Percentiles rank a stretch among this genome's conserved stretches.
These are phyloP conservation scores for Termitomyces sp. DNA, from an alignment of 768 basidiomycete genomes.

Conservation along the genomic window DNA sequence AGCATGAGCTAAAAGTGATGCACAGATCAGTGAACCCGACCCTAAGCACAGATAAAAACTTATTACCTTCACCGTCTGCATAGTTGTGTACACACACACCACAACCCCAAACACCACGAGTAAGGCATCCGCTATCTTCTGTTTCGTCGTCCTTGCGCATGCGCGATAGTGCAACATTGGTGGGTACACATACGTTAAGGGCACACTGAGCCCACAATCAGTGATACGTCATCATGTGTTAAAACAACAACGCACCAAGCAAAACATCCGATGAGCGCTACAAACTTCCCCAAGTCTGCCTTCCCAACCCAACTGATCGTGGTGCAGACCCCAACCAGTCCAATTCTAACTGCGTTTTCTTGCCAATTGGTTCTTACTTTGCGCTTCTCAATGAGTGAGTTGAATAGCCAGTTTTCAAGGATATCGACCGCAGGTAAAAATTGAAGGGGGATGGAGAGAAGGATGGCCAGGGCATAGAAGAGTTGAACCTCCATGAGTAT, in stretches of 20 bases:
- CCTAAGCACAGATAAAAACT: not conserved
- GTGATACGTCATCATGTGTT: not conserved
- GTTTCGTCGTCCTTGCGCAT: constrained; percentile 60
- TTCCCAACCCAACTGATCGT: constrained; percentile 81
- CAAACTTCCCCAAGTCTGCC: constrained; percentile 91
- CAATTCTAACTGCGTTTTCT: constrained; percentile 83
- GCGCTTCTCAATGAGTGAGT: constrained; percentile 73
- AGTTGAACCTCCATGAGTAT: constrained; percentile 56
- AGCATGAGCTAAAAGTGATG: not conserved
- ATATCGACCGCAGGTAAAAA: constrained; percentile 97
- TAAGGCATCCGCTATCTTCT: constrained; percentile 63
- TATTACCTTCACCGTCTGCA: constrained; percentile 65
- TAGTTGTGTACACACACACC: constrained; percentile 74
- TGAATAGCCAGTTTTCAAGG: constrained; percentile 92
- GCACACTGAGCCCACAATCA: constrained; percentile 50
- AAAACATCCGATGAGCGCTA: constrained; percentile 89
- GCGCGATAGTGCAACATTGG: constrained; percentile 89
- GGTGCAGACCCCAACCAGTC: constrained; percentile 72
- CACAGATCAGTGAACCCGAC: not conserved
- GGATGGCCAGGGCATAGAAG: constrained; percentile 87
- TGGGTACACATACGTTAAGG: constrained; percentile 91
- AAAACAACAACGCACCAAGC: constrained; percentile 62
- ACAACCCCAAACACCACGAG: constrained; percentile 74
- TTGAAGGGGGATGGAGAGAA: constrained; percentile 91
- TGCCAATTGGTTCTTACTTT: constrained; percentile 84